Percentiles rank a stretch among this genome's conserved stretches.
Conservation (phyloP, 2,329 filamentous ascomycete genomes). For the Talaromyces sp. region DNA sequence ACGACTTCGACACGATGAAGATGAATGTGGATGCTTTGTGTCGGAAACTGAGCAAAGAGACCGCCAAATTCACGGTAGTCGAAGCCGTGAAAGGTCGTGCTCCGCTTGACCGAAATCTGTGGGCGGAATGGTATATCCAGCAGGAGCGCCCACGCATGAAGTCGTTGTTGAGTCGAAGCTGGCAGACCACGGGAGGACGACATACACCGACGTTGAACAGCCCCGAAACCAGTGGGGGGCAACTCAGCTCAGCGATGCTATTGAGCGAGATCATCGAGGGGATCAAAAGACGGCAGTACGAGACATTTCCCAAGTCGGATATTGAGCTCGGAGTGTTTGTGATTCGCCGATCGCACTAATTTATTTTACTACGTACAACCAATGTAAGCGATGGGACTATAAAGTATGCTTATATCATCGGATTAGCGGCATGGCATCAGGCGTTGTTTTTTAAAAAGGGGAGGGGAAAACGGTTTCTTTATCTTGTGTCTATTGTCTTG, state of each 20-base stretch:
- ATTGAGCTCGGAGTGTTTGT: conserved; percentile 51
- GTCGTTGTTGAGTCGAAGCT: conserved; percentile 45
- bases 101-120: conserved; percentile 51
- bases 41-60: conserved; percentile 32
- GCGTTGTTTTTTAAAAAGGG: conserved; percentile 13
- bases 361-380: not conserved
- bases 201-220: conserved; percentile 34
- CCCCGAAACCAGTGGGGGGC: conserved; percentile 16
- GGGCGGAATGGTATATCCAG: conserved; percentile 64
- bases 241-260: conserved; percentile 54
- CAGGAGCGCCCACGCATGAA: conserved; percentile 61
- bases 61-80: conserved; percentile 43
- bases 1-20: conserved; percentile 53
- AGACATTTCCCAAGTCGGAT: conserved; percentile 42
- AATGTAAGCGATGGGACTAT: not conserved
- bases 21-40: conserved; percentile 42
- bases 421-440: conserved; percentile 16
- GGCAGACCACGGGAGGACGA: conserved; percentile 31
- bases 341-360: conserved; percentile 42
- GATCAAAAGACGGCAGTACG: conserved; percentile 51
- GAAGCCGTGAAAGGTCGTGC: conserved; percentile 53
- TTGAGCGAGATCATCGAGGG: conserved; percentile 59
- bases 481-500: conserved; percentile 21
- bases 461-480: conserved; percentile 20
- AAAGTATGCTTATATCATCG: conserved; percentile 2